A percentile compares a stretch with the other conserved stretches of the same genome.
These are phyloP conservation scores for Talaromyces borbonicus DNA, from an alignment of 495 filamentous ascomycete genomes.

Conservation along the genomic window DNA sequence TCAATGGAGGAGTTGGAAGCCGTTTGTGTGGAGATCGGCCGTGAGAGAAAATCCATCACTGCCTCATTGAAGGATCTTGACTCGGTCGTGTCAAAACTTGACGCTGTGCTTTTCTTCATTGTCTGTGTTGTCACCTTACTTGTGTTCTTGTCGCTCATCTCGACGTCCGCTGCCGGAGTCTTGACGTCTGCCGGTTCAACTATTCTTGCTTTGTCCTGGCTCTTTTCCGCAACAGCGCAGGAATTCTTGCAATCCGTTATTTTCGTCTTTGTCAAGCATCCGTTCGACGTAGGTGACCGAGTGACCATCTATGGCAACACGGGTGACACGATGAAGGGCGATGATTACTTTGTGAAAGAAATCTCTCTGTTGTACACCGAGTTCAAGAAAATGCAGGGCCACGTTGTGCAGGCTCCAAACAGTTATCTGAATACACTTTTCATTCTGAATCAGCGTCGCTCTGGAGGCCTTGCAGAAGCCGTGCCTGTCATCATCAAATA, in stretches of 20 bases:
- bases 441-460: conserved; percentile 88
- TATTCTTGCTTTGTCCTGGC: conserved; percentile 81
- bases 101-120: conserved; percentile 79
- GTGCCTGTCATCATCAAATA: conserved; percentile 78
- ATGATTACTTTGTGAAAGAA: conserved; percentile 94
- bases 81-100: conserved; percentile 87
- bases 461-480: conserved; percentile 80
- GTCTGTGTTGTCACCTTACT: conserved; percentile 68
- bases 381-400: conserved; percentile 97
- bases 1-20: conserved; percentile 92
- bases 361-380: conserved; percentile 93
- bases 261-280: conserved; percentile 97
- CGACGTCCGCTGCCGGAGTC: conserved; percentile 75
- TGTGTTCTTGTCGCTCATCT: conserved; percentile 82
- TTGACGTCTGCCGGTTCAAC: conserved; percentile 80
- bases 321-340: conserved; percentile 62
- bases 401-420: conserved; percentile 93
- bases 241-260: conserved; percentile 87
- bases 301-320: conserved; percentile 89
- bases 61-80: conserved; percentile 92
- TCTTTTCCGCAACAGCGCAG: conserved; percentile 85
- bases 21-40: conserved; percentile 87
- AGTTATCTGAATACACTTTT: conserved; percentile 86
- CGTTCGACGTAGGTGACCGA: conserved; percentile 92
- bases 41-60: conserved; percentile 90